Evolutionary conservation across 2,329 filamentous ascomycete species (phyloP), one percentile per base, ranked within the genome.

Genomic region (Samsoniella hepiali): DNA sequence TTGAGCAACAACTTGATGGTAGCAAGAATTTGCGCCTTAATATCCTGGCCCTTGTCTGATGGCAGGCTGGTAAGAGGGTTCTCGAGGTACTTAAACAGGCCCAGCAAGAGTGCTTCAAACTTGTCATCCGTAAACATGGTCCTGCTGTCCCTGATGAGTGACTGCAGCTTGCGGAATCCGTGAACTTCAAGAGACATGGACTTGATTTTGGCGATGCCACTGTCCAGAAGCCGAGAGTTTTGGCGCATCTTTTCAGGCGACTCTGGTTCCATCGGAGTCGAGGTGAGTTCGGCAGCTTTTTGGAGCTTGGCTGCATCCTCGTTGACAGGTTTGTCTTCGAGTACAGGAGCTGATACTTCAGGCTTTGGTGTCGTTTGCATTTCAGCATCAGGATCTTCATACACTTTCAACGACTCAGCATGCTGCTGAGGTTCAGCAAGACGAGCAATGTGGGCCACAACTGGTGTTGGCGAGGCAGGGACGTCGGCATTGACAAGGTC

Each of bases 101-200:
- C 88, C 2, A 84, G 69, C 42, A 93, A 77, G 2, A 93, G 80
- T 8, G 87, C 81, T 67, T 89, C 84, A 65, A 91, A 92, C 67
- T 85, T 89, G 55, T 88, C 85, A 65, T 88, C 84, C 1, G 82
- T 81, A 71, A 90, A 86, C 27, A 86, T 80, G 15, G 86, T 82
- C 69, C 83, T 83, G 71, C 82, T 84, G 64, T 90, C 88, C 67
- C 89, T 87, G 65, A 92, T 82, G 67, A 93, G 82, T 45, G 88
- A 88, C 73, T 93, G 90, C 56, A 93, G 79, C 70, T 91, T 90
- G 60, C 90, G 85, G 80, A 93, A 92, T 63, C 90, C 90, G 71
- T 93, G 90, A 3, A 91, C 89, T 71, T 93, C 91, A n/a, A 94
- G 83, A 1, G 86, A 86, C 69, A 86, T 86, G 36, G 84, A 82